Evolutionary conservation across 768 basidiomycete species (phyloP).

Genomic region (Ramaria rubella): DNA sequence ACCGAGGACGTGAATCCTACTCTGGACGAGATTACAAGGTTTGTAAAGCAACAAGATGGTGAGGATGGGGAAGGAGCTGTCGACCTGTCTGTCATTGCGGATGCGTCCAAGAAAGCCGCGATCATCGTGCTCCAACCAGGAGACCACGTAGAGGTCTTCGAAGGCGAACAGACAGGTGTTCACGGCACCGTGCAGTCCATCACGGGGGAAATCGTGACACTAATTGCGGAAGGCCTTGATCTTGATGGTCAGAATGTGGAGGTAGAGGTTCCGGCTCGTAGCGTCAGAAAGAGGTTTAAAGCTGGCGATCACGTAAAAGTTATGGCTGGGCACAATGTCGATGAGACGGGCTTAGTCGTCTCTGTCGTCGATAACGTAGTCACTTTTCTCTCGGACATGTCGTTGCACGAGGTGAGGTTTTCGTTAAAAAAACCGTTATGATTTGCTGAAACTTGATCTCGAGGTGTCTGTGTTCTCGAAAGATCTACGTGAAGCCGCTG

Average conservation of each 20-base stretch:
- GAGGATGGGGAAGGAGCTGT: slow-evolving; percentile 61
- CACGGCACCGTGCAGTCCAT: slow-evolving; percentile 91
- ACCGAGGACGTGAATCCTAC: slow-evolving; percentile 92
- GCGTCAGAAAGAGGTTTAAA: slow-evolving; percentile 92
- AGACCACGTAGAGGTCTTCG: slow-evolving; percentile 95
- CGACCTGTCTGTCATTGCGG: slow-evolving; percentile 86
- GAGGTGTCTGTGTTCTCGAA: slow-evolving; percentile 96
- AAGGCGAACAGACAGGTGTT: slow-evolving; percentile 92
- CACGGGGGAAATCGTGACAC: slow-evolving; percentile 75
- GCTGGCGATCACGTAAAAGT: slow-evolving; percentile 99
- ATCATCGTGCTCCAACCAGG: slow-evolving; percentile 94
- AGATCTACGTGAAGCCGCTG: slow-evolving; percentile 94
- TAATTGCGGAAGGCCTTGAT: slow-evolving; percentile 74
- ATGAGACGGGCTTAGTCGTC: slow-evolving; percentile 94
- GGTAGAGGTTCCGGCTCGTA: slow-evolving; percentile 77
- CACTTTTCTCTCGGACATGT: slow-evolving; percentile 96
- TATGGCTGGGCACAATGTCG: slow-evolving; percentile 88
- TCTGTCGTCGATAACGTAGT: slow-evolving; percentile 86
- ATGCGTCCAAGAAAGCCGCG: slow-evolving; percentile 86
- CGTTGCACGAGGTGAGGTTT: slow-evolving; percentile 76
- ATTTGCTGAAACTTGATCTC: slow-evolving; percentile 6
- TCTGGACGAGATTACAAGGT: slow-evolving; percentile 92
- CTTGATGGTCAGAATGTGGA: slow-evolving; percentile 84
- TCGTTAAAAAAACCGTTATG: not conserved
- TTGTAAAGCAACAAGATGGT: slow-evolving; percentile 70